Base-by-base conservation (phyloP, 257 asterid genomes). In the Capsicum pubescens region DNA sequence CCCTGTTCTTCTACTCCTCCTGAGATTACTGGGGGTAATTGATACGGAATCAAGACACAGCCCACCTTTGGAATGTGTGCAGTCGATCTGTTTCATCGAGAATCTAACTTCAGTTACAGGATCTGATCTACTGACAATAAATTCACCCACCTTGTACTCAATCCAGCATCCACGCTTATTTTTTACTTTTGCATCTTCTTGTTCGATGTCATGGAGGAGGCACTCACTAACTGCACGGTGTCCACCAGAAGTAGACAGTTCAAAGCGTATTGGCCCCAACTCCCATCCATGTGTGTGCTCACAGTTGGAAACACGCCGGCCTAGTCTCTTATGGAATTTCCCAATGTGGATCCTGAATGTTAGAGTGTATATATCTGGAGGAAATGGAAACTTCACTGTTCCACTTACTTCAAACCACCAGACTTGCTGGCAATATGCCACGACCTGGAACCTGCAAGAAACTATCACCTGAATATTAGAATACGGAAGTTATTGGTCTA, bases 371-470 rank as follows among this genome's bases (percentile, higher is more conserved):
- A 89, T 46, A 87, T 95, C 99, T 15, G 98, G 98, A 44, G 98
- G 97, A 83, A 97, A 92, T 14, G 98, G 98, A 85, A 97, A 97
- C 48, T 90, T 93, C 58, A 95, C 93, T 42, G 58, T 36, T 56
- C 99, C 99, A 54, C 92, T 95, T 69, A 95, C 97, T 90, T 97
- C 99, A 84, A 94, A 94, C 99, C 99, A 97, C 99, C 99, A 95
- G 88, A 95, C 89, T 91, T 95, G 99, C 86, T 95, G 99, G 86
- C 95, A 86, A 90, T 93, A 97, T 36, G 99, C 98, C 83, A 97
- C 90, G 32, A 87, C 94, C 13, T 88, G 89, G 87, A 97, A 97
- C 87, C 99, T 97, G 97, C 87, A 87, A 87, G 83, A 80, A 77
- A 57, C 81, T 21, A 52, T 50, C 81, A 50, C 42, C 61, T 50